Evolutionary conservation across 768 basidiomycete genomes (phyloP), one percentile per base, ranked within the genome.

Genomic region (Kwoniella europaea): DNA sequence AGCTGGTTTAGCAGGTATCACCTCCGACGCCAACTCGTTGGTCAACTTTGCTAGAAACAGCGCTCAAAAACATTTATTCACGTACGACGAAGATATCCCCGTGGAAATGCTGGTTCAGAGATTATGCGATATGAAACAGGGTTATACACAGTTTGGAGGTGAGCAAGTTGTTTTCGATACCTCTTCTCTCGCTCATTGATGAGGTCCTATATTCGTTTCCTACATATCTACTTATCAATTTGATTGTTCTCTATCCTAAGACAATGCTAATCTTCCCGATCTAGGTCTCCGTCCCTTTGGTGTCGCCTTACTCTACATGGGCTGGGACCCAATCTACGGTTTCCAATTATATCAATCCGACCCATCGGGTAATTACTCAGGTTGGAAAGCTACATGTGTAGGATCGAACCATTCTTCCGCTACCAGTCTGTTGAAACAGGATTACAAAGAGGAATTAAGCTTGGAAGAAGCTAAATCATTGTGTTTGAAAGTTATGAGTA

Each of bases 331-430:
- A 58, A 92, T 97, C 83, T 94, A 98, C 84, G 86, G 90, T 68
- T 97, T 98, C 88, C 97, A 99, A 82, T 89, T 99, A 24, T 99
- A 98, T 86, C 94, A 97, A 83, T 94, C 93, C 7, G 97, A 98
- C 82, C 97, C 96, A 2, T 96, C 94, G 56, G 97, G 97, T 12
- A 99, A 98, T 85, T 99, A 98, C 85, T 92, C 91, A 0, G 96
- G 96, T 13, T 98, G 95, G 87, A 98, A 98, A 85, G 97, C 96
- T 54, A 97, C 95, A 13, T 97, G 93, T 83, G 93, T 99, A 76
- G 96, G 97, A n/a, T 92, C 95, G 7, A 99, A 98, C 86, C 97
- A 92, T 82, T 92, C 94, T 24, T 79, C 79, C 1, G 79, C 79
- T 10, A 63, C 79, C 9, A 76, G 74, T 54, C 85, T 98, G 73